Evolutionary conservation across 495 filamentous ascomycete species (phyloP), one percentile per base, ranked within the genome.

Genomic region (Durotheca rogersii): DNA sequence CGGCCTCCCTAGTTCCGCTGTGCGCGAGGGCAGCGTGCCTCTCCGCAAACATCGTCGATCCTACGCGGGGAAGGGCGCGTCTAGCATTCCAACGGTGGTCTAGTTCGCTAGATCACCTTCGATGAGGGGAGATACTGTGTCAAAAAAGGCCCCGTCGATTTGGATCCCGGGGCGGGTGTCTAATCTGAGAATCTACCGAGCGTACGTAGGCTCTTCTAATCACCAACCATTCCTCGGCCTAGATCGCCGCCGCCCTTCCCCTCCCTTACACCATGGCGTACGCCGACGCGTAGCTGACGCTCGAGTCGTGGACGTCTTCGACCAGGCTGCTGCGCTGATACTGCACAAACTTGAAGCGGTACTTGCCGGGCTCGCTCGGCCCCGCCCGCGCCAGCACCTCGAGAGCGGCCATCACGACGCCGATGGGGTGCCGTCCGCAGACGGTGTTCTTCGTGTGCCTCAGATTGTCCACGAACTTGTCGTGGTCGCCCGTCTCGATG

Each of bases 391-490:
- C 53, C 46, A 86, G 60, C 31, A 65, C 66, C 69, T 96, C 90
- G 49, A 96, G 63, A 0, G 83, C 90, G 1, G 90, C 90, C 87
- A 99, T 89, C 7, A 94, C 78, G 9, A 99, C 85, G 0, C 94
- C 90, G 57, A 99, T 97, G 0, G 93, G 93, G 75, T 99, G 94
- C 32, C 90, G 75, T 39, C 93, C 93, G 58, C 93, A 99, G 20
- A 99, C 89, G 1, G 93, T 96, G 58, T 99, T 99, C 25, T 79
- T 82, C 0, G 90, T 97, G 29, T 76, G 70, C 27, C 79, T 69
- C 30, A 97, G 68, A 16, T 78, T 78, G 3, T 83, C 74, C 23
- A 87, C 71, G 63, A 95, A 96, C 1, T 67, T 69, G 7, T 74
- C 69, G 57, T 94, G 83, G 9, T 67, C 75, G 1, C 93, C 91